A percentile compares a stretch with the other conserved stretches of the same genome.
Evolutionary conservation across 805 yeast genomes (phyloP).

Genomic region (Sungouiozyma ichnusensis): DNA sequence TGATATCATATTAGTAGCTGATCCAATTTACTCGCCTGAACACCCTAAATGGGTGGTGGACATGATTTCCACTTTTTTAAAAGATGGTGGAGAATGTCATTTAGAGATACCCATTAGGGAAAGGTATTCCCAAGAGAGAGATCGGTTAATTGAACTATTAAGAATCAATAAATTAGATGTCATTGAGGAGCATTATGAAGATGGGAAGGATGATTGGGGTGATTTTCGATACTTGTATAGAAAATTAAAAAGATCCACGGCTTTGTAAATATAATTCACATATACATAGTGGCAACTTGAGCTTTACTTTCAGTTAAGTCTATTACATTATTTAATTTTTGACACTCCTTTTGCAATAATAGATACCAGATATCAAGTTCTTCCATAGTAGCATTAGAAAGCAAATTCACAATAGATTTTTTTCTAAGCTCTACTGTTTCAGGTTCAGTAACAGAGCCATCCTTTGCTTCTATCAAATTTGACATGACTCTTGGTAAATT

Average conservation of each 20-base stretch:
- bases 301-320: not conserved
- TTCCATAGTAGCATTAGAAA: conserved; percentile 7
- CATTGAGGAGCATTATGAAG: conserved; percentile 35
- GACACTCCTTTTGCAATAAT: conserved; percentile 15
- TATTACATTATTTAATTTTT: conserved; percentile 1
- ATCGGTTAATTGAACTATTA: conserved; percentile 46
- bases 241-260: conserved; percentile 18
- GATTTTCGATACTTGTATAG: conserved; percentile 43
- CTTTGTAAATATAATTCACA: not conserved
- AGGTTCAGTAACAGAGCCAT: conserved; percentile 16
- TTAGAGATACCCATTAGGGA: conserved; percentile 70
- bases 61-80: conserved; percentile 44
- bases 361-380: conserved; percentile 17
- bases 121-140: conserved; percentile 56
- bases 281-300: not conserved
- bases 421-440: conserved; percentile 18
- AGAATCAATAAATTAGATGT: conserved; percentile 23
- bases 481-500: conserved; percentile 21
- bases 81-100: conserved; percentile 37
- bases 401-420: conserved; percentile 16
- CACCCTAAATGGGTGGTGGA: conserved; percentile 69
- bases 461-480: conserved; percentile 12
- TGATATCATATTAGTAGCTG: conserved; percentile 63
- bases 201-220: conserved; percentile 85
- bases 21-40: conserved; percentile 74